Evolutionary conservation across 139 green algal species (phyloP).

Genomic region (Chlorella sp.): DNA sequence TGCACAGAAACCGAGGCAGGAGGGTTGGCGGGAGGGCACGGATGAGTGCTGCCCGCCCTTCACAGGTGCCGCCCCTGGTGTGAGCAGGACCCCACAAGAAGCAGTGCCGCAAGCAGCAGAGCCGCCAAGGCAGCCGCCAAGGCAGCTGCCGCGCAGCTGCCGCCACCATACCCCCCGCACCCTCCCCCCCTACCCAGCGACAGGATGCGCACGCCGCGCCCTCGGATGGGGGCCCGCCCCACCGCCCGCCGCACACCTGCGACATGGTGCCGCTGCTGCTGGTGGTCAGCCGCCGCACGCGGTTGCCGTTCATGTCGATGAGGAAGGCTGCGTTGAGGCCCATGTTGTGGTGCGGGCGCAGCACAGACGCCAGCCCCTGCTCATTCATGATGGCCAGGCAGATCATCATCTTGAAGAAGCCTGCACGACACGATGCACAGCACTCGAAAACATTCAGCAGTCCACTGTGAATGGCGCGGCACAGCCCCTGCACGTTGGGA

Average conservation of each 20-base stretch:
- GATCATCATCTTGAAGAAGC: conserved; percentile 4
- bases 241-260: neutral
- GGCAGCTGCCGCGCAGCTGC: too few species aligned
- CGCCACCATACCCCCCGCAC: too few species aligned
- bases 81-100: too few species aligned
- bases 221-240: neutral
- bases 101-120: neutral
- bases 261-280: neutral
- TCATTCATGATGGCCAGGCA: conserved; percentile 40
- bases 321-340: conserved; percentile 3
- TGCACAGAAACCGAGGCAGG: too few species aligned
- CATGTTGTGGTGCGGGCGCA: neutral
- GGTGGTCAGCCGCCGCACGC: conserved; percentile 2
- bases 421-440: neutral
- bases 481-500: too few species aligned
- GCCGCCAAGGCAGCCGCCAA: neutral
- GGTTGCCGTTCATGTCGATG: conserved; percentile 36
- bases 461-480: neutral
- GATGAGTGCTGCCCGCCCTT: too few species aligned
- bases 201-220: too few species aligned
- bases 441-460: too few species aligned
- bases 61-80: too few species aligned
- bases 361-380: conserved; percentile 9
- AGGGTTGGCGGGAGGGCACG: too few species aligned
- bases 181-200: neutral